Conservation (phyloP, 805 yeast genomes). For the Barnettozyma sp. region DNA sequence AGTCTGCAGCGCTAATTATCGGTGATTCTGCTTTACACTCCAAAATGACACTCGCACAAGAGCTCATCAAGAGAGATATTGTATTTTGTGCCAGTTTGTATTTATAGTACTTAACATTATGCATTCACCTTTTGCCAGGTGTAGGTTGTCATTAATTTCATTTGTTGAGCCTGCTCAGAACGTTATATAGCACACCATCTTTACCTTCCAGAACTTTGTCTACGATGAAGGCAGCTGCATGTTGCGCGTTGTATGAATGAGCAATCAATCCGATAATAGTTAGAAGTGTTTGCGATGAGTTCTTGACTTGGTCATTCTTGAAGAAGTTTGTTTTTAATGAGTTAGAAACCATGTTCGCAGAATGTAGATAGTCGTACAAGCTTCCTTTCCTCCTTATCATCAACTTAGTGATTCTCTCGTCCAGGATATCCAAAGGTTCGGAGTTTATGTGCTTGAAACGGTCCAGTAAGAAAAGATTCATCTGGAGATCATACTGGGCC, state of each 20-base stretch:
- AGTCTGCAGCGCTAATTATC: constrained; percentile 86
- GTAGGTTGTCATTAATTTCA: too few relatives aligned
- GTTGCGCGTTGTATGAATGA: constrained; percentile 14
- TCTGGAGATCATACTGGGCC: constrained; percentile 10
- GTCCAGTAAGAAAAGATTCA: constrained; percentile 8
- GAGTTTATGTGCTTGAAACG: constrained; percentile 5
- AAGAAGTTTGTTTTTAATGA: constrained; percentile 3
- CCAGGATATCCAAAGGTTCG: not conserved
- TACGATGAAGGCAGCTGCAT: constrained; percentile 18
- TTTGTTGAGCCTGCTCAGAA: constrained; percentile 9
- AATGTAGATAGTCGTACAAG: not conserved
- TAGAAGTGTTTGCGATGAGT: constrained; percentile 11
- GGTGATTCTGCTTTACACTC: constrained; percentile 89
- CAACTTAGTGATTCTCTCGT: constrained; percentile 2
- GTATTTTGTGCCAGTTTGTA: constrained; percentile 95
- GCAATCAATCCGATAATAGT: constrained; percentile 24
- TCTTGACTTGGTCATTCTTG: not conserved
- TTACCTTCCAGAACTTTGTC: constrained; percentile 15
- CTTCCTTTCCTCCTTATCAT: not conserved
- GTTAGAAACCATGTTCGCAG: not conserved
- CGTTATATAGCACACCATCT: constrained; percentile 17
- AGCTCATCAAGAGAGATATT: constrained; percentile 90
- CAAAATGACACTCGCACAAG: constrained; percentile 90
- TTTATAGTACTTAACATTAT: too few relatives aligned
- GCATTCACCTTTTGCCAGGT: too few relatives aligned